Evolutionary conservation across 257 asterid species (phyloP), one percentile per base, ranked within the genome.

Genomic region (Linderniella brevidens): DNA sequence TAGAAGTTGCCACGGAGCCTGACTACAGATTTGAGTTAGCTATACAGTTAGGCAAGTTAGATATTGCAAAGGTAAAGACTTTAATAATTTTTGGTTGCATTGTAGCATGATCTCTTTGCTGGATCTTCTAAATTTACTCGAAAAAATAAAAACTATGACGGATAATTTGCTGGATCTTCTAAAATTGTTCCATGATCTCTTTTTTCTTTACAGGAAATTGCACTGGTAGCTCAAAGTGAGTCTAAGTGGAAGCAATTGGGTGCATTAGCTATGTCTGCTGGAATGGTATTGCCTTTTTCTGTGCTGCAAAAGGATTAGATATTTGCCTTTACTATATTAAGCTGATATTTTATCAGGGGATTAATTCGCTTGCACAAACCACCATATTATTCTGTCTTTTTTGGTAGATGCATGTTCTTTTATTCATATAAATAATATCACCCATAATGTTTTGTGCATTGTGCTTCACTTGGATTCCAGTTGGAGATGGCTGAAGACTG

Each of bases 221-320:
- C 97, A 3, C 20, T 65, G 37, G 70, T 67, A 35, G 95, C 83
- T 25, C 78, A 76, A 55, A 87, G 83, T 13, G 95, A 87, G 67
- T 67, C 81, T 43, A 87, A 87, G 59, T 87, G 97, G 97, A 87
- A 79, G 75, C 97, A 87, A 60, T 66, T 87, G 93, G 97, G 97
- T 47, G 97, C 77, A 65, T 76, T 87, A 56, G 97, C 97, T 36
- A 69, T 87, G 88, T 87, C 97, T 66, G 52, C 79, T 38, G 97
- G 97, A 64, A 77, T 64, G 95, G 97, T 87, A 77, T 56, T 43
- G 18, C 60, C 62, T 49, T 41, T 41, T 43, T 62, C 49, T 53
- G 49, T 32, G 32, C 32, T 25, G 32, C 32, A 25, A 25, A 25
- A 25, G 32, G 4, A 25, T 2, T 25, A n/a, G n/a, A 25, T 25